Evolutionary conservation across 441 rosid genomes (phyloP).

Genomic region (Populus hybrid): DNA sequence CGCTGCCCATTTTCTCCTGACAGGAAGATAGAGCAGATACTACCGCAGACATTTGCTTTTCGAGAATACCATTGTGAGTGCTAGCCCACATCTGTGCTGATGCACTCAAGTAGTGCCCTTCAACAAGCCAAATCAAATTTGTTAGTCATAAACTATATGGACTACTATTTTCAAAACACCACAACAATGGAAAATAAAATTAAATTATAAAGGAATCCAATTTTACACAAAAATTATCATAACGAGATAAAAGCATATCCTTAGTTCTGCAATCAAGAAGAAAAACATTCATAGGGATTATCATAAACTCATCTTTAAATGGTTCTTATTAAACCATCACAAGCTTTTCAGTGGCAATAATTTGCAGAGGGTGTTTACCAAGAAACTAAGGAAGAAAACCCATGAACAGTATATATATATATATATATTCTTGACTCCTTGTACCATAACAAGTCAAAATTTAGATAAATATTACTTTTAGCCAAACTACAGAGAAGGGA

Average conservation of each 20-base stretch:
- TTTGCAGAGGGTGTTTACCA: not conserved
- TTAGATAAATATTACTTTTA: not conserved
- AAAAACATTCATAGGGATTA: not conserved
- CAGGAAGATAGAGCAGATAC: conserved; percentile 70
- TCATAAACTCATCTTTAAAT: not conserved
- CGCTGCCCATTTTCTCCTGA: conserved; percentile 68
- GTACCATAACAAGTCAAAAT: not conserved
- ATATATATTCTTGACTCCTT: not conserved
- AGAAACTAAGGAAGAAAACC: not conserved
- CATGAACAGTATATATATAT: not conserved
- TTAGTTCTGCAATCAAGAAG: not conserved
- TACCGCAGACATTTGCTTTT: conserved; percentile 64
- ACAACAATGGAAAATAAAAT: not conserved
- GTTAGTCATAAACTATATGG: not conserved
- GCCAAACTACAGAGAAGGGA: not conserved
- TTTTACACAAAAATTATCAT: not conserved
- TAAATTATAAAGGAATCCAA: not conserved
- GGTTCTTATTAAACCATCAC: not conserved
- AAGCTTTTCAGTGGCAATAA: not conserved
- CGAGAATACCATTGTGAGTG: conserved; percentile 64
- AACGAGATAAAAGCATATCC: not conserved
- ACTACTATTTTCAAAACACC: not conserved
- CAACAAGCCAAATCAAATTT: conserved; percentile 23
- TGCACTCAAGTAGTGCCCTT: conserved; percentile 97
- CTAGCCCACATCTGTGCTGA: conserved; percentile 97